A percentile compares a stretch with the other conserved stretches of the same genome.
Conservation (phyloP, 1,139 yeast genomes). For the Pichia sp. region DNA sequence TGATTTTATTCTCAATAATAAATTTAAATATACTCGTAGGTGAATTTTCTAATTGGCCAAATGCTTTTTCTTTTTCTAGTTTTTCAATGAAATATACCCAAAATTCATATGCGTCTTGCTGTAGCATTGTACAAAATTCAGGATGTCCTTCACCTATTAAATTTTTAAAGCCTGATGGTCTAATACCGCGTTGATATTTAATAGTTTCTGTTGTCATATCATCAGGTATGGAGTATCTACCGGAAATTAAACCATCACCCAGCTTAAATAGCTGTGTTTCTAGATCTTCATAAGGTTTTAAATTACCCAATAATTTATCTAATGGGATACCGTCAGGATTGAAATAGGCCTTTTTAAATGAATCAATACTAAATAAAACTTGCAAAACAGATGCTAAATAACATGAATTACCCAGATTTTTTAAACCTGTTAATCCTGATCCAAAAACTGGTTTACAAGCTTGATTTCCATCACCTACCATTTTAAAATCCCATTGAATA, state of each 20-base stretch:
- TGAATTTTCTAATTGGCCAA: conserved; percentile 25
- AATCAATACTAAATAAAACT: conserved; percentile 44
- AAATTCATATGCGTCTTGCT: conserved; percentile 94
- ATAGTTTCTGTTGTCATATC: conserved; percentile 35
- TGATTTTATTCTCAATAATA: conserved; percentile 55
- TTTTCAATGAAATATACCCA: conserved; percentile 60
- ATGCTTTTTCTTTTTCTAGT: conserved; percentile 41
- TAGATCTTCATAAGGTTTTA: conserved; percentile 59
- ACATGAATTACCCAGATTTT: conserved; percentile 90
- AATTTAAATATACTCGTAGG: conserved; percentile 61
- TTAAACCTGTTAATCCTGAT: conserved; percentile 67
- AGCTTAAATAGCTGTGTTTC: conserved; percentile 69
- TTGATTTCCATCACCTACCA: conserved; percentile 69
- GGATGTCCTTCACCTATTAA: conserved; percentile 71
- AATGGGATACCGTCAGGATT: conserved; percentile 29
- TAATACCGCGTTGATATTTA: conserved; percentile 66
- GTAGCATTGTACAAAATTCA: conserved; percentile 82
- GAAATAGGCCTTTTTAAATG: conserved; percentile 26
- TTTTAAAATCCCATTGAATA: conserved; percentile 84
- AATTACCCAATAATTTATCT: conserved; percentile 27
- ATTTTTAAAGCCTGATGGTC: conserved; percentile 69
- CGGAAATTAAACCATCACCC: conserved; percentile 73
- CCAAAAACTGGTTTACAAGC: conserved; percentile 62
- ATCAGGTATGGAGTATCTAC: conserved; percentile 61
- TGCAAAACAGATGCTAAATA: conserved; percentile 81